Conservation (phyloP, 225 moss, liverwort and hornwort genomes). For the Physcomitrium patens region DNA sequence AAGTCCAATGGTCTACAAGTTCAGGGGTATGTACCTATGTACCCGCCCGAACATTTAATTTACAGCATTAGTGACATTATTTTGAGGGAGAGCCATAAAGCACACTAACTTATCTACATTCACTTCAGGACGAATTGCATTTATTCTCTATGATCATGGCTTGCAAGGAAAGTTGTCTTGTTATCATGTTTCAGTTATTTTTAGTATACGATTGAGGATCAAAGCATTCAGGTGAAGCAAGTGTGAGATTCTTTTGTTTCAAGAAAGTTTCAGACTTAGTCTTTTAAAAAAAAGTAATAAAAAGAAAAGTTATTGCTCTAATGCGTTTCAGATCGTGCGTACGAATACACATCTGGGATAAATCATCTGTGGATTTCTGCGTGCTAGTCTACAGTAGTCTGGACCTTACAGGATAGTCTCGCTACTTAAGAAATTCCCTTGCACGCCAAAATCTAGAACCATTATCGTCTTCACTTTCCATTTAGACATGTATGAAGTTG, state of each 20-base stretch:
- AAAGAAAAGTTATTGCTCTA: too few species aligned
- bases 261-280: background rate
- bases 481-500: background rate
- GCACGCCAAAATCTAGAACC: background rate
- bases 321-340: too few species aligned
- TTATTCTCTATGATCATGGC: constrained; percentile 1
- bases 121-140: background rate
- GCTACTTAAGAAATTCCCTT: background rate
- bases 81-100: background rate
- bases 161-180: background rate
- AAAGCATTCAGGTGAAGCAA: background rate
- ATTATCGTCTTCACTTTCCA: background rate
- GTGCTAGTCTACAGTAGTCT: too few species aligned
- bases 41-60: background rate
- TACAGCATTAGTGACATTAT: background rate
- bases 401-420: background rate
- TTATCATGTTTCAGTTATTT: background rate
- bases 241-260: background rate
- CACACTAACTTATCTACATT: background rate
- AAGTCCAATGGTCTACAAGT: constrained; percentile 47
- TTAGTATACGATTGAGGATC: background rate
- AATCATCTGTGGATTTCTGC: too few species aligned
- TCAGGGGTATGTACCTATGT: constrained; percentile 35
- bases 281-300: too few species aligned
- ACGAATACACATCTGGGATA: too few species aligned